Evolutionary conservation across 31 red algal genomes (phyloP).

Genomic region (Endocladia muricata): DNA sequence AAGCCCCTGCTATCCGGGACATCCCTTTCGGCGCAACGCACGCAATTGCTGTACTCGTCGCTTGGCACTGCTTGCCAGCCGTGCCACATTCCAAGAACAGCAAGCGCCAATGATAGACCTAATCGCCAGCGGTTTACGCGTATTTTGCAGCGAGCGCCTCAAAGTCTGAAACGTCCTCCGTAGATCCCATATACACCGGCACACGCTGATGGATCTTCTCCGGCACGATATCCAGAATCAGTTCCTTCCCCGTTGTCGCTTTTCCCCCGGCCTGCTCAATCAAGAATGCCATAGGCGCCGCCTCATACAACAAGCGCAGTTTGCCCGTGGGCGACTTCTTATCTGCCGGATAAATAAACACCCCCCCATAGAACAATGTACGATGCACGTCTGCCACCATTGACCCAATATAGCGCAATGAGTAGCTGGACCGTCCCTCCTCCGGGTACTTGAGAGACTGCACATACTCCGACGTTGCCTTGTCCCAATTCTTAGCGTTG

Average conservation of each 20-base stretch:
- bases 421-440: slow-evolving; percentile 74
- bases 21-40: no score
- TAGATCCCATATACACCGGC: slow-evolving; percentile 94
- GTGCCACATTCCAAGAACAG: not conserved
- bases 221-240: slow-evolving; percentile 89
- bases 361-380: slow-evolving; percentile 94
- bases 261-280: slow-evolving; percentile 96
- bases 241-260: slow-evolving; percentile 83
- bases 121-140: no score
- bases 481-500: slow-evolving; percentile 91
- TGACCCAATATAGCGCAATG: slow-evolving; percentile 97
- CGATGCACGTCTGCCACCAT: slow-evolving; percentile 99
- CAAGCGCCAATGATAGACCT: not conserved
- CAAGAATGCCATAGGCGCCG: slow-evolving; percentile 96
- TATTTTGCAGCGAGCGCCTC: slow-evolving; percentile 70
- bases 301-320: slow-evolving; percentile 96
- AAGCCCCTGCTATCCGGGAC: no score
- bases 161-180: slow-evolving; percentile 88
- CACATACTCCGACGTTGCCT: slow-evolving; percentile 80
- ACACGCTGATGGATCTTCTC: slow-evolving; percentile 93
- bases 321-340: slow-evolving; percentile 95
- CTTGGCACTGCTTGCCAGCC: no score
- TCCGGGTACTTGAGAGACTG: slow-evolving; percentile 88
- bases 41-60: no score
- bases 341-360: slow-evolving; percentile 98